A percentile compares a stretch with the other conserved stretches of the same genome.
Conservation (phyloP, 371 early-diverging fungal species). For the Apophysomyces ossiformis region DNA sequence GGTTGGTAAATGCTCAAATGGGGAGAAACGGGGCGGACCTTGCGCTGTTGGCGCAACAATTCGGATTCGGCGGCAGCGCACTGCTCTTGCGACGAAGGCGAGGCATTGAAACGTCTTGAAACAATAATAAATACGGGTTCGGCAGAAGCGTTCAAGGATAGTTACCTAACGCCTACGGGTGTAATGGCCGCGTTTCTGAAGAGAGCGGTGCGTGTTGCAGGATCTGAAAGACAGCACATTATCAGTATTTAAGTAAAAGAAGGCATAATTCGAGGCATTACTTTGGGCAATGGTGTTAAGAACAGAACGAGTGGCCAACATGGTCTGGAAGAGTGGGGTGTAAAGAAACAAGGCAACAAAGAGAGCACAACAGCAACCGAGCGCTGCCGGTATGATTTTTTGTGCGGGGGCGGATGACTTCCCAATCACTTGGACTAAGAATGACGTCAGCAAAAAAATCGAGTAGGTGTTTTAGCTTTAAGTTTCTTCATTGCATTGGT, state of each 20-base stretch:
- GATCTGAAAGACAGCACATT: constrained; percentile 28
- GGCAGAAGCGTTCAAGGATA: neutral
- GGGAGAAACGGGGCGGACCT: constrained; percentile 84
- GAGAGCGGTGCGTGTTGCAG: constrained; percentile 31
- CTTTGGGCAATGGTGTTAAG: constrained; percentile 53
- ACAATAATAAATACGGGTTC: neutral
- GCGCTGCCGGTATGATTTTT: too few species aligned
- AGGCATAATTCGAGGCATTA: constrained; percentile 14
- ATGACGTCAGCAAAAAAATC: too few species aligned
- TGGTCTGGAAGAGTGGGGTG: constrained; percentile 24
- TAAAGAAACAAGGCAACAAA: constrained; percentile 28
- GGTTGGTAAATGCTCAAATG: constrained; percentile 89
- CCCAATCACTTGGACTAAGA: too few species aligned
- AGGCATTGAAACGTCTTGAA: constrained; percentile 48
- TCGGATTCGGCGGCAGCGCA: constrained; percentile 58
- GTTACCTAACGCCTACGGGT: constrained; percentile 47
- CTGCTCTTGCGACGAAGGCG: constrained; percentile 34
- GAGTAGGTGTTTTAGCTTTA: too few species aligned
- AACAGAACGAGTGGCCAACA: constrained; percentile 53
- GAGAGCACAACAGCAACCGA: constrained; percentile 6
- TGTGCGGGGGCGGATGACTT: too few species aligned
- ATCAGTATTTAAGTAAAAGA: too few species aligned
- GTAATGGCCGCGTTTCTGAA: constrained; percentile 45
- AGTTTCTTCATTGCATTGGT: too few species aligned
- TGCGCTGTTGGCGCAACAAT: constrained; percentile 63